phyloP scores from a whole-genome alignment of 2,329 filamentous ascomycete species.

The Colletotrichum lentis region DNA sequence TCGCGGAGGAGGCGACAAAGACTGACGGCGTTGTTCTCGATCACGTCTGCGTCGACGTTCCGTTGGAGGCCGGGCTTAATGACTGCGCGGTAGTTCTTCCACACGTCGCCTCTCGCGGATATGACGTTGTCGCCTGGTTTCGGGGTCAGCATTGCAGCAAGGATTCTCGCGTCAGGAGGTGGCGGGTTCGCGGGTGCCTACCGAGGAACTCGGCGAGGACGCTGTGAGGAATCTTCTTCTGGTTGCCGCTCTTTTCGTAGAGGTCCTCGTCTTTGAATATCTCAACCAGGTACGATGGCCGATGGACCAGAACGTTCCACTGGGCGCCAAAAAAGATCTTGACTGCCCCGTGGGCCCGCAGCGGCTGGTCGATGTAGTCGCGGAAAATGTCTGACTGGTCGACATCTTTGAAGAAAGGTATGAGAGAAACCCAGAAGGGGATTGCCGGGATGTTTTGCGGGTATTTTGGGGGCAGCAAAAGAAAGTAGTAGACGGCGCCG shows the following conservation, averaged over 20 bases:
- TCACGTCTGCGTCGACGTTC: slow-evolving; percentile 39
- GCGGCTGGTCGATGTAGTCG: slow-evolving; percentile 50
- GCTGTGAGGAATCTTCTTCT: slow-evolving; percentile 52
- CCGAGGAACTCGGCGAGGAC: slow-evolving; percentile 48
- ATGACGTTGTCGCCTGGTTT: slow-evolving; percentile 51
- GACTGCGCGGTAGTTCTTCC: slow-evolving; percentile 48
- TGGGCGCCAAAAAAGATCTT: slow-evolving; percentile 58
- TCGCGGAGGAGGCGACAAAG: slow-evolving; percentile 45
- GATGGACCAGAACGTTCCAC: slow-evolving; percentile 58
- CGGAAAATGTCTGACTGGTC: slow-evolving; percentile 54
- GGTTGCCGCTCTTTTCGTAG: slow-evolving; percentile 52
- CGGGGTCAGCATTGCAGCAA: slow-evolving; percentile 11
- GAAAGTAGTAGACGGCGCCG: slow-evolving; percentile 27
- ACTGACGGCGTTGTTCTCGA: slow-evolving; percentile 41
- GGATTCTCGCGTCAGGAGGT: neutral
- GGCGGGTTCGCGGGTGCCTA: neutral
- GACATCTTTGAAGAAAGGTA: slow-evolving; percentile 53
- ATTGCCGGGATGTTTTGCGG: slow-evolving; percentile 53
- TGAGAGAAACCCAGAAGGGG: slow-evolving; percentile 54
- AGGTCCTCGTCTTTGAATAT: slow-evolving; percentile 47
- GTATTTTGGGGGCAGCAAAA: slow-evolving; percentile 42
- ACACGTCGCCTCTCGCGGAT: slow-evolving; percentile 48
- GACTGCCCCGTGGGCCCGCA: slow-evolving; percentile 54
- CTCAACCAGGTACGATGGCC: slow-evolving; percentile 54
- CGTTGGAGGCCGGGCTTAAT: slow-evolving; percentile 49